Conservation (phyloP, 129 eudicot species). For the Deinandra increscens region DNA sequence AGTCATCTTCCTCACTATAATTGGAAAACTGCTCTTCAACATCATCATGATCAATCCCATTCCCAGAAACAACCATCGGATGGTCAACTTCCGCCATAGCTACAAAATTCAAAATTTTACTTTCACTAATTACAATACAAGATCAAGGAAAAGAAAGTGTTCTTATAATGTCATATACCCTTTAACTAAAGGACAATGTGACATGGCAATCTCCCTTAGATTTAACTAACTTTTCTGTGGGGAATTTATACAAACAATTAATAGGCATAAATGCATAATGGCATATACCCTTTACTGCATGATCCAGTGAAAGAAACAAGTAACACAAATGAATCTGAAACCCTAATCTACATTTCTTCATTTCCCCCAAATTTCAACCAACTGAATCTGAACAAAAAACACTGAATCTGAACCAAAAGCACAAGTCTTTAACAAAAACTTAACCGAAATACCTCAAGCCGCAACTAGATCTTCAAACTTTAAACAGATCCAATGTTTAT, state of each 20-base stretch:
- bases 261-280: conserved; percentile 8
- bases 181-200: background rate
- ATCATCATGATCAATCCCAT: conserved; percentile 47
- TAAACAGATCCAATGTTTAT: conserved; percentile 45
- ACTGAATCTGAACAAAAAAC: background rate
- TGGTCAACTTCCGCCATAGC: conserved; percentile 61
- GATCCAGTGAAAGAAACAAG: conserved; percentile 24
- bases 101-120: conserved; percentile 20
- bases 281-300: conserved; percentile 11
- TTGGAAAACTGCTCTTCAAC: conserved; percentile 33
- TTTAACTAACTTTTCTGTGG: background rate
- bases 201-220: conserved; percentile 14
- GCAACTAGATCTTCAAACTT: conserved; percentile 49
- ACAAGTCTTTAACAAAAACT: background rate
- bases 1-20: conserved; percentile 35
- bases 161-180: background rate
- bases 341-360: conserved; percentile 26
- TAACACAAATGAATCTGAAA: conserved; percentile 9
- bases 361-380: conserved; percentile 19
- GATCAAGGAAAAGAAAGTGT: background rate
- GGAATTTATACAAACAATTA: conserved; percentile 2
- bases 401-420: conserved; percentile 23
- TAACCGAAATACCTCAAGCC: conserved; percentile 20
- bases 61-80: conserved; percentile 36
- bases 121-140: background rate